phyloP scores from a whole-genome alignment of 75 land plant genomes.

The Adiantum capillusveneris region DNA sequence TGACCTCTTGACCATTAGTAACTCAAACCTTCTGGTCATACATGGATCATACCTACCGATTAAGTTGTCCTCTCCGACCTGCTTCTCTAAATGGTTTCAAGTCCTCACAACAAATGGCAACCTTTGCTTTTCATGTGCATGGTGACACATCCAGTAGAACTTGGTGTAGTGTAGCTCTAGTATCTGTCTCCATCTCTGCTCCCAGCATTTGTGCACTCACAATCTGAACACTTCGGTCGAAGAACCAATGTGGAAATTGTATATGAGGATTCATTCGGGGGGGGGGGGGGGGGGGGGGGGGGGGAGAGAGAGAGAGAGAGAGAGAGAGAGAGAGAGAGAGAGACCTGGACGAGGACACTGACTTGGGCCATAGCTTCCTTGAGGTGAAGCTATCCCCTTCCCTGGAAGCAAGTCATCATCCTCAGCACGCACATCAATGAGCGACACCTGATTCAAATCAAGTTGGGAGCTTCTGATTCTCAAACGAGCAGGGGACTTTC shows the following conservation, averaged over 20 bases:
- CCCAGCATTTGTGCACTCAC: too few species aligned
- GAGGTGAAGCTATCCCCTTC: neutral
- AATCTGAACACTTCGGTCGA: too few species aligned
- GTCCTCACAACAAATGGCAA: too few species aligned
- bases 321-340: constrained; percentile 7
- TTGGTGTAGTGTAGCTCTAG: too few species aligned
- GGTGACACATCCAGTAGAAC: too few species aligned
- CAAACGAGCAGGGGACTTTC: constrained; percentile 3
- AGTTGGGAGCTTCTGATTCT: neutral
- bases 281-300: constrained; percentile 6
- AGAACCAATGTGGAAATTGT: neutral
- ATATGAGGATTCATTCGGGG: neutral
- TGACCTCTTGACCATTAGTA: too few species aligned
- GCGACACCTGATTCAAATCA: constrained; percentile 19
- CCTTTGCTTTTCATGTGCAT: too few species aligned
- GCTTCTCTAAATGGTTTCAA: too few species aligned
- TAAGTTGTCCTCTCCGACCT: too few species aligned
- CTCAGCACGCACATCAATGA: constrained; percentile 27
- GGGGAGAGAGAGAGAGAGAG: neutral
- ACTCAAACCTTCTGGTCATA: too few species aligned
- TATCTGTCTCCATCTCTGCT: too few species aligned
- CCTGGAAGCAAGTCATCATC: constrained; percentile 24
- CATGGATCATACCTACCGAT: too few species aligned
- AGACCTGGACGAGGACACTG: neutral
- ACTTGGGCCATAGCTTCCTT: neutral